Evolutionary conservation across 192 early-diverging fungal species (phyloP).

Genomic region (Linnemannia hyalina): DNA sequence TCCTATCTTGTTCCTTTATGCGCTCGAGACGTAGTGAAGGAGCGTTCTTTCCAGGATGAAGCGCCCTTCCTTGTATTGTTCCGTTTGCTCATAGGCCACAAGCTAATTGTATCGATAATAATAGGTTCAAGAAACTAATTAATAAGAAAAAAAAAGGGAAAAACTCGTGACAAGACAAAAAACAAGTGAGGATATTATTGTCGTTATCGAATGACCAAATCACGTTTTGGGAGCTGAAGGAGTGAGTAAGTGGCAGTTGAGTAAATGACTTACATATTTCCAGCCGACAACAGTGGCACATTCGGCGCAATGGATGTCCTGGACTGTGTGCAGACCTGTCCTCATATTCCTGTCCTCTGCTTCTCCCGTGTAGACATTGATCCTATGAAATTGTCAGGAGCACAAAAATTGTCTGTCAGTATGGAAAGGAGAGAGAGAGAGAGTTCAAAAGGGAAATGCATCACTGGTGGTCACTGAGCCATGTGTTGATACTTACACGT

Average conservation of each 20-base stretch:
- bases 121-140: background rate
- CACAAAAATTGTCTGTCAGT: background rate
- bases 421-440: background rate
- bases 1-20: background rate
- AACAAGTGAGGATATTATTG: background rate
- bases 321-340: conserved; percentile 81
- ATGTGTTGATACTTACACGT: conserved; percentile 59
- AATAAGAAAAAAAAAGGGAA: conserved; percentile 10
- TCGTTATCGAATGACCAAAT: background rate
- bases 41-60: conserved; percentile 78
- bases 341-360: conserved; percentile 73
- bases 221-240: background rate
- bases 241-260: background rate
- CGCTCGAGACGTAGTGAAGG: conserved; percentile 40
- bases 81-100: conserved; percentile 69
- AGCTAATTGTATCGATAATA: conserved; percentile 14
- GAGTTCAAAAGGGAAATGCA: background rate
- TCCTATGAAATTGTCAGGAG: conserved; percentile 25
- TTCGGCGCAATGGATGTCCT: conserved; percentile 73
- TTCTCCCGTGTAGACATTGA: conserved; percentile 71
- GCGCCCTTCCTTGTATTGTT: conserved; percentile 85
- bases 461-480: background rate
- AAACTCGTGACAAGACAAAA: background rate
- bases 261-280: conserved; percentile 67
- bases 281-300: conserved; percentile 69